Conservation (phyloP, 73 alveolate species). For the Blepharisma stoltei region DNA sequence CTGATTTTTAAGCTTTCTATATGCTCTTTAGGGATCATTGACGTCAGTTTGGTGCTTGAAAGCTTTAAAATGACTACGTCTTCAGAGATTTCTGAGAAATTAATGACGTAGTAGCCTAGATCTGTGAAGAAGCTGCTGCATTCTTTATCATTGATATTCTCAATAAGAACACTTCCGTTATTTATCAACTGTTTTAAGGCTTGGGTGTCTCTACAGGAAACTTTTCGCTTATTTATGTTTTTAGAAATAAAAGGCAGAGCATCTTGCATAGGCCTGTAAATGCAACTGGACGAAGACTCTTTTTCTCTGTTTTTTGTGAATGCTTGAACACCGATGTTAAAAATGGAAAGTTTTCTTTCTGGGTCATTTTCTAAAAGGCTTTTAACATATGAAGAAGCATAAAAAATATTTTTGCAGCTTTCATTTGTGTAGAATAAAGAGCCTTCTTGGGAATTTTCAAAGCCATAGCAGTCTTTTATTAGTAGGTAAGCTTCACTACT, state of each 20-base stretch:
- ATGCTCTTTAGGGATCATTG: conserved; percentile 33
- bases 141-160: conserved; percentile 50
- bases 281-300: conserved; percentile 57
- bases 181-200: conserved; percentile 45
- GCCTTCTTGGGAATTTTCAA: conserved; percentile 57
- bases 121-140: conserved; percentile 4
- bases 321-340: conserved; percentile 72
- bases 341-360: conserved; percentile 40
- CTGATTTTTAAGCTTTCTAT: conserved; percentile 4
- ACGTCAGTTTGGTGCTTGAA: conserved; percentile 35
- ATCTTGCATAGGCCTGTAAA: conserved; percentile 70
- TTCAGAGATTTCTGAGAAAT: conserved; percentile 55
- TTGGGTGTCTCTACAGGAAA: conserved; percentile 45
- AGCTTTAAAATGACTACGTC: conserved; percentile 64
- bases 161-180: conserved; percentile 14
- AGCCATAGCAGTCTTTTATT: conserved; percentile 69
- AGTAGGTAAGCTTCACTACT: conserved; percentile 61
- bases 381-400: conserved; percentile 54
- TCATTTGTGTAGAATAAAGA: conserved; percentile 61
- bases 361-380: conserved; percentile 55
- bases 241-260: conserved; percentile 70
- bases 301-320: conserved; percentile 62
- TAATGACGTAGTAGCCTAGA: conserved; percentile 39
- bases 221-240: conserved; percentile 66
- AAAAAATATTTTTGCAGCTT: conserved; percentile 57